A percentile compares a stretch with the other conserved stretches of the same genome.
Conservation (phyloP, 192 early-diverging fungal genomes). For the Linnemannia hyalina region DNA sequence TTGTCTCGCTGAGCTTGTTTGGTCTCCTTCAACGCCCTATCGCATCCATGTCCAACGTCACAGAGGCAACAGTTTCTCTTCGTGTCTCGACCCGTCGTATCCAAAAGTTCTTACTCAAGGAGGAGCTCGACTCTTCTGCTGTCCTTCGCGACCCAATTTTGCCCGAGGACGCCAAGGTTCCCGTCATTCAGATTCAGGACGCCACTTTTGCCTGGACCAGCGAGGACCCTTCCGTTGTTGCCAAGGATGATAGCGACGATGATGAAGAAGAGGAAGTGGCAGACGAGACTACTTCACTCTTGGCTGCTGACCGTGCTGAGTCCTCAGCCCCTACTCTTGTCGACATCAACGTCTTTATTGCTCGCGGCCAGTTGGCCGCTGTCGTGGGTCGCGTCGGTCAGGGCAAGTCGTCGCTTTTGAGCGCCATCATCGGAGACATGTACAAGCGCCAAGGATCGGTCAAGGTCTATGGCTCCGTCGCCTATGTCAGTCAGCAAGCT, state of each 20-base stretch:
- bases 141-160: constrained; percentile 1
- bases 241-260: background rate
- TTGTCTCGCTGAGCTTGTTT: constrained; percentile 91
- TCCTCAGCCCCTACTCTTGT: constrained; percentile 14
- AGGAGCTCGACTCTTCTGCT: constrained; percentile 68
- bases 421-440: constrained; percentile 89
- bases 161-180: constrained; percentile 7
- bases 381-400: constrained; percentile 53
- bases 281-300: constrained; percentile 21
- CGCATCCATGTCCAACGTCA: constrained; percentile 78
- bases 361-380: constrained; percentile 32
- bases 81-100: constrained; percentile 85
- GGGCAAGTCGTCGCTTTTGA: constrained; percentile 66
- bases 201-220: constrained; percentile 42
- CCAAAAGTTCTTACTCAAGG: constrained; percentile 78
- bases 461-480: constrained; percentile 70
- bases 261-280: constrained; percentile 17
- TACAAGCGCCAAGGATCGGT: constrained; percentile 72
- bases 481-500: constrained; percentile 75
- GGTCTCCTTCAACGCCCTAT: constrained; percentile 90
- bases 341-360: constrained; percentile 40
- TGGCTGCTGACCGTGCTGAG: background rate
- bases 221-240: background rate
- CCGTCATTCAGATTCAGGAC: constrained; percentile 22
- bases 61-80: constrained; percentile 79